Conservation (phyloP, 139 green algal genomes). For the Coelastrella sp. region DNA sequence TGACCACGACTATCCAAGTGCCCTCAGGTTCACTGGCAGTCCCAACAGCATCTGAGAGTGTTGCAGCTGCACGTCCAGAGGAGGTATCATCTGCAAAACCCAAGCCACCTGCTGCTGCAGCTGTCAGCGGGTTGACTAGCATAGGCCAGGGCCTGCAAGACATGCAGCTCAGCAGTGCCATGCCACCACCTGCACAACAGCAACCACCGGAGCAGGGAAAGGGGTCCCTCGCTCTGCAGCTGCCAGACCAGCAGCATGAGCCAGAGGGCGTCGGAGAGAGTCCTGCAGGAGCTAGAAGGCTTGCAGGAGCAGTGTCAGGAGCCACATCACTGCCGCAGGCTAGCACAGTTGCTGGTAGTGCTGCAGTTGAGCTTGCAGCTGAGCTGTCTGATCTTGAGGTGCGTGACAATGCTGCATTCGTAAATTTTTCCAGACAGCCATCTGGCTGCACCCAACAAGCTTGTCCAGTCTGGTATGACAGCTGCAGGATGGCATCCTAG, state of each 20-base stretch:
- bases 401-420: background rate
- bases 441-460: background rate
- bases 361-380: background rate
- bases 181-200: background rate
- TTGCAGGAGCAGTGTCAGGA: background rate
- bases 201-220: background rate
- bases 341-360: background rate
- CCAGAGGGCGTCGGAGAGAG: background rate
- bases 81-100: background rate
- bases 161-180: background rate
- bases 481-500: too few relatives aligned
- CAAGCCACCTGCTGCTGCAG: background rate
- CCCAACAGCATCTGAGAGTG: background rate
- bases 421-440: background rate
- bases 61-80: background rate
- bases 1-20: background rate
- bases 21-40: background rate
- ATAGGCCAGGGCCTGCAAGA: background rate
- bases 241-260: background rate
- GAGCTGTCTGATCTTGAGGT: background rate
- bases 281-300: background rate
- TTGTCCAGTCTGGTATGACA: too few relatives aligned
- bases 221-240: background rate
- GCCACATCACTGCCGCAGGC: background rate
- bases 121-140: slow-evolving; percentile 8